Evolutionary conservation across 108 stramenopile genomes (phyloP).

Genomic region (Epithemia pelagica): DNA sequence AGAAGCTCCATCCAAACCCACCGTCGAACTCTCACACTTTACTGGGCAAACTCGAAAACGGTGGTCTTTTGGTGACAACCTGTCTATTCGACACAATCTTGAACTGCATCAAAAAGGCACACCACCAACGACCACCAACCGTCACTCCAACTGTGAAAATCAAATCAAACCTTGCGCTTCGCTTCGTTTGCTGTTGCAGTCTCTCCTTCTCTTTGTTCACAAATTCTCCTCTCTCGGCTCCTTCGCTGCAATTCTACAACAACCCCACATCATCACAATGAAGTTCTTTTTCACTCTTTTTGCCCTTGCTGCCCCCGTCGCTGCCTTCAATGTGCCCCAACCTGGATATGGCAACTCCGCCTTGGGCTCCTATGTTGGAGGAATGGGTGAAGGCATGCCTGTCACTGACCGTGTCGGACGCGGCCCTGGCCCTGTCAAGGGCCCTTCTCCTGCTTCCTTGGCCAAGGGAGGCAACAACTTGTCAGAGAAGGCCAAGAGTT

Average conservation of each 20-base stretch:
- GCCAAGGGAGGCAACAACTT: not conserved
- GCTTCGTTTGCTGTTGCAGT: not conserved
- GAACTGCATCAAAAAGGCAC: too few relatives aligned
- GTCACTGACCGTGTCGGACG: not conserved
- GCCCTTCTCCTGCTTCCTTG: not conserved
- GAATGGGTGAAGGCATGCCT: not conserved
- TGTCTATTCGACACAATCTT: too few relatives aligned
- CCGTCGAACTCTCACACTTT: too few relatives aligned
- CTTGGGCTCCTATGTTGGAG: not conserved
- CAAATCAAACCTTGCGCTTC: not conserved
- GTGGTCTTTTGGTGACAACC: too few relatives aligned
- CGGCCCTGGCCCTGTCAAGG: not conserved
- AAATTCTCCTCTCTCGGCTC: too few relatives aligned
- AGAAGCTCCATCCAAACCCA: too few relatives aligned
- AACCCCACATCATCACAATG: not conserved
- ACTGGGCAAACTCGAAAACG: too few relatives aligned
- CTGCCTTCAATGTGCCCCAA: not conserved
- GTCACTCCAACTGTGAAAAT: too few relatives aligned
- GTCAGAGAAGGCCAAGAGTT: not conserved
- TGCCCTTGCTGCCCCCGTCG: not conserved
- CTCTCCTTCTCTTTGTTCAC: too few relatives aligned
- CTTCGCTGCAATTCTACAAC: too few relatives aligned
- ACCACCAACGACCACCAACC: too few relatives aligned
- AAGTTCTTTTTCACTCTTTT: conserved; percentile 3
- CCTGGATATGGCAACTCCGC: not conserved